Evolutionary conservation across 2,329 filamentous ascomycete species (phyloP).

Genomic region (Trichoderma citrinoviride): DNA sequence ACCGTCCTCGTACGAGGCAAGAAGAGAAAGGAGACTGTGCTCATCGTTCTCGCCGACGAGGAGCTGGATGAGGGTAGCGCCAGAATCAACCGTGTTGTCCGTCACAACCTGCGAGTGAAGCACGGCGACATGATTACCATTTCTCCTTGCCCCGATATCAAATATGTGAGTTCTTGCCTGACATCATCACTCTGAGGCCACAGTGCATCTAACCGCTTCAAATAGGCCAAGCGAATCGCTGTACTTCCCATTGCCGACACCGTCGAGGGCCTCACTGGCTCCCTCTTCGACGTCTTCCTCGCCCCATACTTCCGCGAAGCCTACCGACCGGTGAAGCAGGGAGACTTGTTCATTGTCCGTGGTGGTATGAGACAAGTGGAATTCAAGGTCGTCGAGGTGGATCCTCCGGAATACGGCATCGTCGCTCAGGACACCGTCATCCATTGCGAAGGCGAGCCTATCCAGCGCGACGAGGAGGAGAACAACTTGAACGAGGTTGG

Average conservation of each 20-base stretch:
- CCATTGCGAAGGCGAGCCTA: slow-evolving; percentile 83
- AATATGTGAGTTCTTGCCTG: slow-evolving; percentile 82
- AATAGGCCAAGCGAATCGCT: slow-evolving; percentile 94
- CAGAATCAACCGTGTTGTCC: slow-evolving; percentile 96
- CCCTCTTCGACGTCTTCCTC: slow-evolving; percentile 97
- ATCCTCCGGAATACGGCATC: slow-evolving; percentile 97
- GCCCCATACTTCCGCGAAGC: slow-evolving; percentile 99
- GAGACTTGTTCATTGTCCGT: slow-evolving; percentile 94
- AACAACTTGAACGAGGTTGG: slow-evolving; percentile 99
- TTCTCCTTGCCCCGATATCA: slow-evolving; percentile 97
- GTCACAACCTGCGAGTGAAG: slow-evolving; percentile 98
- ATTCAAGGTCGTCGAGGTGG: slow-evolving; percentile 99
- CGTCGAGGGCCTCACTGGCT: slow-evolving; percentile 94
- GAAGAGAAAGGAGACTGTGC: slow-evolving; percentile 98
- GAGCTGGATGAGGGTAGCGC: slow-evolving; percentile 96
- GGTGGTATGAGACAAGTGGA: slow-evolving; percentile 99
- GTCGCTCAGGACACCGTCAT: slow-evolving; percentile 98
- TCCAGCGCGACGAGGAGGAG: slow-evolving; percentile 98
- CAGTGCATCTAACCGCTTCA: background rate
- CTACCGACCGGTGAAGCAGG: slow-evolving; percentile 94
- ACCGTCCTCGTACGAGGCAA: slow-evolving; percentile 98
- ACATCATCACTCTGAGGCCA: background rate
- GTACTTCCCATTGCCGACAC: slow-evolving; percentile 98
- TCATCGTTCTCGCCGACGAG: slow-evolving; percentile 96
- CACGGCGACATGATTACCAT: slow-evolving; percentile 97